A percentile compares a stretch with the other conserved stretches of the same genome.
Evolutionary conservation across 176 grass and related monocot genomes (phyloP).

Genomic region (Dendrocalamus sinicus): DNA sequence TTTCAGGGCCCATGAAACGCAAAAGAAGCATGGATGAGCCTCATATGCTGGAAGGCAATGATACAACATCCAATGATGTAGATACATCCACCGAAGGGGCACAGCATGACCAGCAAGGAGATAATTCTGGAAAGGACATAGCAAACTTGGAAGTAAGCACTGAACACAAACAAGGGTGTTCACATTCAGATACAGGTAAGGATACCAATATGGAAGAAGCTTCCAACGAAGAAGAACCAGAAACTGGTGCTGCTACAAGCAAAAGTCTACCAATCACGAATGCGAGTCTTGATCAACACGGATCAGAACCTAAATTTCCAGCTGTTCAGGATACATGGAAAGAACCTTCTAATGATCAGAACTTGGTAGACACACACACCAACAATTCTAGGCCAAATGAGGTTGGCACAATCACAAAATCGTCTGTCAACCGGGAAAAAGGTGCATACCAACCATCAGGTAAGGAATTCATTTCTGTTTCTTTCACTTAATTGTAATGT

Average conservation of each 20-base stretch:
- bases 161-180: slow-evolving; percentile 30
- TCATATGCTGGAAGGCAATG: slow-evolving; percentile 31
- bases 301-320: slow-evolving; percentile 22
- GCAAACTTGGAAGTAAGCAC: slow-evolving; percentile 28
- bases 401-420: slow-evolving; percentile 23
- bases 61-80: slow-evolving; percentile 3
- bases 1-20: slow-evolving; percentile 56
- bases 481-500: neutral
- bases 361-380: neutral
- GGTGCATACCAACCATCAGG: slow-evolving; percentile 41
- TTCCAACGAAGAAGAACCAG: slow-evolving; percentile 47
- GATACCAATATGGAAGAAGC: slow-evolving; percentile 38
- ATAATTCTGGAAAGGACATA: slow-evolving; percentile 41
- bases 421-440: slow-evolving; percentile 31
- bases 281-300: slow-evolving; percentile 18
- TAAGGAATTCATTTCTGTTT: slow-evolving; percentile 34
- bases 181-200: slow-evolving; percentile 45
- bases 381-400: slow-evolving; percentile 42
- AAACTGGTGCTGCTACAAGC: slow-evolving; percentile 38
- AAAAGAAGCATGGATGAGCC: slow-evolving; percentile 74
- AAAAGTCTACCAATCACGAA: slow-evolving; percentile 34
- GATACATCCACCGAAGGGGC: slow-evolving; percentile 36
- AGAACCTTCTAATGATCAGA: slow-evolving; percentile 31
- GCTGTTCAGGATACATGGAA: slow-evolving; percentile 1
- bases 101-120: slow-evolving; percentile 26